Percentiles rank a stretch among this genome's conserved stretches.
phyloP scores from a whole-genome alignment of 192 early-diverging fungal species.

The Gonapodya prolifera region DNA sequence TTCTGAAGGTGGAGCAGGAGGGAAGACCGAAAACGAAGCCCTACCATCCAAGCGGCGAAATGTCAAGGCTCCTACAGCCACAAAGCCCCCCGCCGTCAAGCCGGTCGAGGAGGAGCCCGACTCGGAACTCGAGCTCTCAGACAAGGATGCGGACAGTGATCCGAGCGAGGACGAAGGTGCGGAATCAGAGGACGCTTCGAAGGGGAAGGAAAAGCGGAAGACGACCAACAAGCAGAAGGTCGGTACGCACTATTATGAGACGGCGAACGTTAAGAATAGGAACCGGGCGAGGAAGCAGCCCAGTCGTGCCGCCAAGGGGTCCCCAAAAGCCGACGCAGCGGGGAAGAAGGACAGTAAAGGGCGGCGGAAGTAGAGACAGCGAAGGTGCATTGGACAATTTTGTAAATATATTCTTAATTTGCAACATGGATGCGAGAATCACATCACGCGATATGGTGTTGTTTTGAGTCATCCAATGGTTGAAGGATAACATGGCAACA shows the following conservation, averaged over 20 bases:
- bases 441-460: no score
- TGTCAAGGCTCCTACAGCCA: background rate
- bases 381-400: no score
- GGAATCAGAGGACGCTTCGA: conserved; percentile 13
- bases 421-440: no score
- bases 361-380: no score
- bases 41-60: background rate
- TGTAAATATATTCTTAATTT: no score
- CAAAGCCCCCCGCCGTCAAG: background rate
- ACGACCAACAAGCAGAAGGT: conserved; percentile 86
- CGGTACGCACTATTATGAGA: conserved; percentile 80
- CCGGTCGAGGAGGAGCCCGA: background rate
- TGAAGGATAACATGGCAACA: no score
- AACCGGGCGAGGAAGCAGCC: conserved; percentile 55
- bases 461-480: no score
- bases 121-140: background rate
- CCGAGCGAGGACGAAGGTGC: conserved; percentile 2
- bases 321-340: no score
- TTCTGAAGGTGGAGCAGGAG: no score
- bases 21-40: background rate
- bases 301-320: background rate
- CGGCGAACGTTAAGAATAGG: conserved; percentile 91
- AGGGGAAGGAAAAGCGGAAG: conserved; percentile 51
- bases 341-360: no score
- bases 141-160: background rate